Base-by-base conservation (phyloP, 1,284 basidiomycete species). In the Trametes pubescens region DNA sequence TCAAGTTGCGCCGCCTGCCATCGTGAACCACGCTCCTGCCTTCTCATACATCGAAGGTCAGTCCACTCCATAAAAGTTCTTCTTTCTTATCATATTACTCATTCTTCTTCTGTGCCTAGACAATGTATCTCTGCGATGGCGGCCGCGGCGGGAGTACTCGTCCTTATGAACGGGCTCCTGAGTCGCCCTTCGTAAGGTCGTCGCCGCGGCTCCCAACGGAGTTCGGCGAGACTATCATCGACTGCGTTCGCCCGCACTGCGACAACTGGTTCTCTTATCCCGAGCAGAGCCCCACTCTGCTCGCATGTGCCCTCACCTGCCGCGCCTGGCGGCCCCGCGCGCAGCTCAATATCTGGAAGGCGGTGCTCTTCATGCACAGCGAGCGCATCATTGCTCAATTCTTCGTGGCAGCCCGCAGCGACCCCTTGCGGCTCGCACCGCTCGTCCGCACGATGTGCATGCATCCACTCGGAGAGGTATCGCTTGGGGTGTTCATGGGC, bases 141-240 rank as follows among this genome's bases (percentile, higher is more conserved):
- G n/a, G n/a, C n/a, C n/a, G 35, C 22, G 29, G 29, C 29, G 29
- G 29, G 3, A 32, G 4, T 8, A 32, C 29, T 32, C 29, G 29
- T 32, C 29, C n/a, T n/a, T n/a, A n/a, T n/a, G n/a, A n/a, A n/a
- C n/a, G n/a, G n/a, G n/a, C n/a, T n/a, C n/a, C n/a, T n/a, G n/a
- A n/a, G n/a, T n/a, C n/a, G n/a, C n/a, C n/a, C n/a, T n/a, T n/a
- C n/a, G n/a, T n/a, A n/a, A n/a, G n/a, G 29, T 32, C 29, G 44
- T 47, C 54, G 10, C 34, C 29, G 11, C 43, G 29, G 3, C 54
- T 56, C 16, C 54, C 32, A 1, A 34, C 29, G 4, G 44, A 56
- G 44, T 29, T 56, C n/a, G 47, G 54, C 54, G 54, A 56, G 18
- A 29, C 54, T 6, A 37, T 56, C 54, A 40, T 56, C 43, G 54